A percentile compares a stretch with the other conserved stretches of the same genome.
Conservation (phyloP, 1,139 yeast genomes). For the Pichia sp. region DNA sequence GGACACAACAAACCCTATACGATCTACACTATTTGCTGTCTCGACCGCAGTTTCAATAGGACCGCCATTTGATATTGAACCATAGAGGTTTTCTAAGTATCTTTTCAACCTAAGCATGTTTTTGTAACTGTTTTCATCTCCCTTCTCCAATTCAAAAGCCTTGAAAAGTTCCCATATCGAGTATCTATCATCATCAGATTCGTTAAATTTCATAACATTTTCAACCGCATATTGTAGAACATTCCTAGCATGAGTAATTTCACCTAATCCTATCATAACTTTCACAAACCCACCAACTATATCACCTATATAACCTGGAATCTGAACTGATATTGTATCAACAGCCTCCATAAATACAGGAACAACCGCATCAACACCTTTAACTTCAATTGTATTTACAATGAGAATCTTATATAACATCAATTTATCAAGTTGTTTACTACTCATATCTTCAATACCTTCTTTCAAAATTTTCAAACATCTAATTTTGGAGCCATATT, state of each 20-base stretch:
- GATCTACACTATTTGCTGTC: slow-evolving; percentile 31
- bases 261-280: slow-evolving; percentile 42
- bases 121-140: slow-evolving; percentile 66
- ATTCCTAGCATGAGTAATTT: slow-evolving; percentile 54
- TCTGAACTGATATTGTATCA: slow-evolving; percentile 33
- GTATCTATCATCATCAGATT: slow-evolving; percentile 14
- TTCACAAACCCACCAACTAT: slow-evolving; percentile 29
- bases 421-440: slow-evolving; percentile 26
- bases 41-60: slow-evolving; percentile 11
- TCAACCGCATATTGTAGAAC: slow-evolving; percentile 47
- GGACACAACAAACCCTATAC: slow-evolving; percentile 54
- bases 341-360: slow-evolving; percentile 38
- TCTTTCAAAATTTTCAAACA: slow-evolving; percentile 22
- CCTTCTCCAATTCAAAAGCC: slow-evolving; percentile 62
- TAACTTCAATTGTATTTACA: slow-evolving; percentile 18
- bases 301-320: slow-evolving; percentile 22
- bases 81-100: slow-evolving; percentile 25
- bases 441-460: slow-evolving; percentile 33
- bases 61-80: neutral
- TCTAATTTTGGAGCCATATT: slow-evolving; percentile 38
- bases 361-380: slow-evolving; percentile 22
- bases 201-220: slow-evolving; percentile 29
- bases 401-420: slow-evolving; percentile 30
- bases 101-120: slow-evolving; percentile 67
- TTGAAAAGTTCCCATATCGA: slow-evolving; percentile 51